Evolutionary conservation across 2,329 filamentous ascomycete genomes (phyloP), one percentile per base, ranked within the genome.

Genomic region (Boeremia lycopersici): DNA sequence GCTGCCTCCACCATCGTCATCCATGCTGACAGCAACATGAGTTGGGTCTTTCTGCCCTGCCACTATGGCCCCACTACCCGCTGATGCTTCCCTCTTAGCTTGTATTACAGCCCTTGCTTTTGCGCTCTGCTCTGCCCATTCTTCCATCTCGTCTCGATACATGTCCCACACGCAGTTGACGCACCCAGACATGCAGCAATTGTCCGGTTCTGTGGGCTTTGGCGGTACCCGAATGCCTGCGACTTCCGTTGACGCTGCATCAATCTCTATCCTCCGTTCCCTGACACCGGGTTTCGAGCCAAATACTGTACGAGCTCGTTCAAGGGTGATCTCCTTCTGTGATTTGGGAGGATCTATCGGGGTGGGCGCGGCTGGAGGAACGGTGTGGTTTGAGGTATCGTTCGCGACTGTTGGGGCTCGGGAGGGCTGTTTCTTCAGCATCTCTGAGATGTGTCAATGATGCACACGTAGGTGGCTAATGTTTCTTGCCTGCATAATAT

Each of bases 131-230:
- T 80, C 78, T 4, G 87, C 89, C 91, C 92, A 98, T 53, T 90
- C 89, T 74, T 98, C 93, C 76, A 98, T 82, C 47, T 98, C 95
- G 63, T 99, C 93, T 8, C 93, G 84, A 75, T 88, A 98, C 48
- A 86, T 81, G 67, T 97, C 93, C 93, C 93, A 98, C 2, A 98
- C 95, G 74, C 95, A 99, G 74, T 98, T 93, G 43, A 96, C 93
- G 73, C 95, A 99, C 3, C 95, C 95, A 70, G 90, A 95, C 95
- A 99, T 99, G 77, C 95, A 99, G 82, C 95, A 99, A 72, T 99
- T 97, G 69, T 98, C 95, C 3, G 95, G 95, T 76, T 99, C 93
- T 42, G 86, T 83, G 1, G 95, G 95, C 42, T 85, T 84, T 0
- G 92, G 93, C 2, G 95, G 95, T 4, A 98, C 89, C 15, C 86